Evolutionary conservation across 176 grass and related monocot species (phyloP).

Genomic region (Zoysia japonica): DNA sequence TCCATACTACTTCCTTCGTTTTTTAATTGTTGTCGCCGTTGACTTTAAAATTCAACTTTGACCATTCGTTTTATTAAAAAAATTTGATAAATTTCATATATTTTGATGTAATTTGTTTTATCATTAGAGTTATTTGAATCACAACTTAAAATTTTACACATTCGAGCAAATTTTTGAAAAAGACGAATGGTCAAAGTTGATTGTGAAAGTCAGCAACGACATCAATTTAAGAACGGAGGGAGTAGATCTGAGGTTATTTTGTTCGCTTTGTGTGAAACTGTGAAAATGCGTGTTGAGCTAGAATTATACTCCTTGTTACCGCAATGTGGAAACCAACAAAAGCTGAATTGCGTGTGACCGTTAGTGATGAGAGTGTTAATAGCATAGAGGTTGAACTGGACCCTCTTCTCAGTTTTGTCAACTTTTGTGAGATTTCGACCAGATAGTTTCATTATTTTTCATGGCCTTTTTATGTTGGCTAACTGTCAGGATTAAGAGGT

Average conservation of each 20-base stretch:
- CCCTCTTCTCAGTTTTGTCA: slow-evolving; percentile 13
- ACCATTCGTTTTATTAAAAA: no score
- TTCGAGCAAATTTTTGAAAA: no score
- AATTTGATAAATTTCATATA: no score
- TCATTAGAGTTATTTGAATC: no score
- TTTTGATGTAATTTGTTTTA: no score
- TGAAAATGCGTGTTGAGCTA: slow-evolving; percentile 32
- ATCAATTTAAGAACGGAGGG: no score
- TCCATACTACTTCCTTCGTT: background rate
- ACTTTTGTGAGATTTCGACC: slow-evolving; percentile 20
- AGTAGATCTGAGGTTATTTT: slow-evolving; percentile 42
- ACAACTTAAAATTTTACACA: no score
- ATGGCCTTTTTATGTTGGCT: background rate
- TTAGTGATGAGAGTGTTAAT: slow-evolving; percentile 22
- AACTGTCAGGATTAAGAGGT: slow-evolving; percentile 6
- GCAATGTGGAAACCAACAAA: slow-evolving; percentile 39
- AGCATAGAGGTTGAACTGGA: background rate
- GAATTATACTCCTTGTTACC: slow-evolving; percentile 22
- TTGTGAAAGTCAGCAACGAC: no score
- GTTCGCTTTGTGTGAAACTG: slow-evolving; percentile 35
- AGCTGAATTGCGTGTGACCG: slow-evolving; percentile 39
- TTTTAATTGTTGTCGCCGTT: no score
- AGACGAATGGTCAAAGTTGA: no score
- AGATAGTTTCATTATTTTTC: slow-evolving; percentile 7
- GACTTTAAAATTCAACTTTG: no score